Conservation (phyloP, 441 rosid species). For the Adansonia rubrostipa region DNA sequence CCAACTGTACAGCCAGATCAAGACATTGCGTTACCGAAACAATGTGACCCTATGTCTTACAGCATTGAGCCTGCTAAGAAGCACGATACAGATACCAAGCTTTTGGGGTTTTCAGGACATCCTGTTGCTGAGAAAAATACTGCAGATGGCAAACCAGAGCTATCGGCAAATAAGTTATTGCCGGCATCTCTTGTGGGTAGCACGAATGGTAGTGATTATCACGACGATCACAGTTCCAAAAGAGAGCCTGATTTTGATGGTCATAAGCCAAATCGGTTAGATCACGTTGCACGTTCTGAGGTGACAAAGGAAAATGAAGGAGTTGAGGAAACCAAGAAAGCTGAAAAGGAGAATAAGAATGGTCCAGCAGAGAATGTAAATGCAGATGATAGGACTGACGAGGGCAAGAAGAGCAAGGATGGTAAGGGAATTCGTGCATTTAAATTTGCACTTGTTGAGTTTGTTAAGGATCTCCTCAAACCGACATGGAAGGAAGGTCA, state of each 20-base stretch:
- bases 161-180: slow-evolving; percentile 31
- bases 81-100: slow-evolving; percentile 26
- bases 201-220: slow-evolving; percentile 32
- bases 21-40: slow-evolving; percentile 40
- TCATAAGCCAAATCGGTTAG: slow-evolving; percentile 32
- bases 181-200: slow-evolving; percentile 38
- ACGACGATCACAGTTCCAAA: slow-evolving; percentile 25
- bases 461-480: slow-evolving; percentile 83
- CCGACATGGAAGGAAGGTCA: slow-evolving; percentile 97
- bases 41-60: slow-evolving; percentile 54
- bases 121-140: slow-evolving; percentile 33
- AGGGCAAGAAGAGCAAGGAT: slow-evolving; percentile 74
- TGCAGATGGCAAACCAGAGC: slow-evolving; percentile 38
- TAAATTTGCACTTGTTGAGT: slow-evolving; percentile 88
- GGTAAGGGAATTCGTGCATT: slow-evolving; percentile 70
- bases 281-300: slow-evolving; percentile 39
- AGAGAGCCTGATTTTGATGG: slow-evolving; percentile 32
- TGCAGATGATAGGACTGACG: slow-evolving; percentile 60
- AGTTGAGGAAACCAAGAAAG: slow-evolving; percentile 44
- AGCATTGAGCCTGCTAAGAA: slow-evolving; percentile 46
- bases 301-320: slow-evolving; percentile 35
- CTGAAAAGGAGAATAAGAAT: slow-evolving; percentile 41
- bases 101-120: slow-evolving; percentile 29
- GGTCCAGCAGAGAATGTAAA: slow-evolving; percentile 49
- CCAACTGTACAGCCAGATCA: slow-evolving; percentile 37